phyloP scores from a whole-genome alignment of 371 early-diverging fungal genomes.

The Fennellomyces sp. region DNA sequence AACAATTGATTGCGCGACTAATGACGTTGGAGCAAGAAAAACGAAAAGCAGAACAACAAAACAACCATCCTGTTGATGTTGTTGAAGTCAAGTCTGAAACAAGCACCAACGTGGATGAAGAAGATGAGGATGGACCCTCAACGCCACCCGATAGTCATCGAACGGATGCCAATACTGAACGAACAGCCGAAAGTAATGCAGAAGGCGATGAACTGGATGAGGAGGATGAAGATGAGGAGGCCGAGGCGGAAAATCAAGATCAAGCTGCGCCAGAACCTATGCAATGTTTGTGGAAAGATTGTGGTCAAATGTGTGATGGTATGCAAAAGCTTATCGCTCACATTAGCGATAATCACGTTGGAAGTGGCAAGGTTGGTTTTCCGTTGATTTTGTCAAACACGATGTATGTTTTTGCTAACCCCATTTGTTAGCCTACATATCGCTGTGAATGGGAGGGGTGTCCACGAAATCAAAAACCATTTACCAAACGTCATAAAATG shows the following conservation, averaged over 20 bases:
- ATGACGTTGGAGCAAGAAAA: conserved; percentile 29
- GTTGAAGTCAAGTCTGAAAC: conserved; percentile 23
- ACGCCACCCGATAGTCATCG: conserved; percentile 14
- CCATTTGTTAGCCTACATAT: conserved; percentile 58
- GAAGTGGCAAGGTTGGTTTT: conserved; percentile 26
- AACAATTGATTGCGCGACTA: conserved; percentile 30
- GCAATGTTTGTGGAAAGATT: conserved; percentile 62
- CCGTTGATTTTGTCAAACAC: not conserved
- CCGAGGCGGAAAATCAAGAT: conserved; percentile 10
- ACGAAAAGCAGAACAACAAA: conserved; percentile 16
- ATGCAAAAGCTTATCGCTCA: conserved; percentile 57
- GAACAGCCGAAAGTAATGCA: not conserved
- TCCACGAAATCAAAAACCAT: conserved; percentile 74
- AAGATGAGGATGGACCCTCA: conserved; percentile 23
- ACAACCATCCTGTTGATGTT: not conserved
- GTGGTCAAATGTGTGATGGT: conserved; percentile 44
- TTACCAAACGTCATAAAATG: conserved; percentile 90
- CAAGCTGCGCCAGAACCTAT: conserved; percentile 15
- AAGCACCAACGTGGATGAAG: conserved; percentile 23
- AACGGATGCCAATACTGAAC: not conserved
- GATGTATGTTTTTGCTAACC: not conserved
- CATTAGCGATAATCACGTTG: conserved; percentile 63
- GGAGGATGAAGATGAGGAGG: conserved; percentile 17
- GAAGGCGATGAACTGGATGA: conserved; percentile 18
- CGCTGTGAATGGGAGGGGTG: conserved; percentile 86